Percentiles rank a stretch among this genome's conserved stretches.
These are phyloP conservation scores for Pochonia chlamydosporia DNA, from an alignment of 2,329 filamentous ascomycete genomes.

Conservation along the genomic window DNA sequence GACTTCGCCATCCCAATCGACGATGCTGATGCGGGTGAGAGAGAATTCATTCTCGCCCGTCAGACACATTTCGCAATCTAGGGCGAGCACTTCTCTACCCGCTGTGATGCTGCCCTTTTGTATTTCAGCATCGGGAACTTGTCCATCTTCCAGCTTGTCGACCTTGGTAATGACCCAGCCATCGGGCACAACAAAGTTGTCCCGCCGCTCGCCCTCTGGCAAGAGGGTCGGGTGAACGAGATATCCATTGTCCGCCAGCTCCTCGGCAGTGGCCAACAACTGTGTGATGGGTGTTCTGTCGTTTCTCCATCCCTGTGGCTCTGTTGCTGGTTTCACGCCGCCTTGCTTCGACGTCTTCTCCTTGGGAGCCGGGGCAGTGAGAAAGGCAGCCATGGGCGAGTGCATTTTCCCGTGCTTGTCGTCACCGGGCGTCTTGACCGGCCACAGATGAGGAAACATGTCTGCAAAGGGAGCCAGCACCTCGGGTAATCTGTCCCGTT, in stretches of 20 bases:
- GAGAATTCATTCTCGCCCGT: slow-evolving; percentile 75
- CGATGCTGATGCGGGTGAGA: slow-evolving; percentile 80
- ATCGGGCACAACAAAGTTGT: slow-evolving; percentile 47
- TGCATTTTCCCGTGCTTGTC: slow-evolving; percentile 74
- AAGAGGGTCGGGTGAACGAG: slow-evolving; percentile 75
- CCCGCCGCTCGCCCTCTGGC: slow-evolving; percentile 47
- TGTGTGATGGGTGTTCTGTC: slow-evolving; percentile 76
- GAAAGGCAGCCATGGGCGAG: slow-evolving; percentile 80
- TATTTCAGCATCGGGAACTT: slow-evolving; percentile 63
- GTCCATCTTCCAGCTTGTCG: slow-evolving; percentile 57
- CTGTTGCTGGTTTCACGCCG: slow-evolving; percentile 53
- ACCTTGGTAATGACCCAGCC: slow-evolving; percentile 84
- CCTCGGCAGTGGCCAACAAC: slow-evolving; percentile 65
- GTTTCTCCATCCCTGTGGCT: slow-evolving; percentile 63
- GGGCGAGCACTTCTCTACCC: slow-evolving; percentile 69
- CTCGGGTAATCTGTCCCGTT: slow-evolving; percentile 43
- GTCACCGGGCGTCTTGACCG: slow-evolving; percentile 81
- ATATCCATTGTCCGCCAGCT: slow-evolving; percentile 80
- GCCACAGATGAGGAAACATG: slow-evolving; percentile 87
- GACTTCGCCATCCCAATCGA: slow-evolving; percentile 78
- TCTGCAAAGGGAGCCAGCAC: slow-evolving; percentile 63
- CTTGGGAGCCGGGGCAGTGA: slow-evolving; percentile 67
- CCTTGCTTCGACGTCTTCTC: slow-evolving; percentile 54
- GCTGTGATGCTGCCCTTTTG: slow-evolving; percentile 78
- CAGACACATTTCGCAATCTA: slow-evolving; percentile 98